Evolutionary conservation across 768 basidiomycete species (phyloP), one percentile per base, ranked within the genome.

Genomic region (Amanita inopinata): DNA sequence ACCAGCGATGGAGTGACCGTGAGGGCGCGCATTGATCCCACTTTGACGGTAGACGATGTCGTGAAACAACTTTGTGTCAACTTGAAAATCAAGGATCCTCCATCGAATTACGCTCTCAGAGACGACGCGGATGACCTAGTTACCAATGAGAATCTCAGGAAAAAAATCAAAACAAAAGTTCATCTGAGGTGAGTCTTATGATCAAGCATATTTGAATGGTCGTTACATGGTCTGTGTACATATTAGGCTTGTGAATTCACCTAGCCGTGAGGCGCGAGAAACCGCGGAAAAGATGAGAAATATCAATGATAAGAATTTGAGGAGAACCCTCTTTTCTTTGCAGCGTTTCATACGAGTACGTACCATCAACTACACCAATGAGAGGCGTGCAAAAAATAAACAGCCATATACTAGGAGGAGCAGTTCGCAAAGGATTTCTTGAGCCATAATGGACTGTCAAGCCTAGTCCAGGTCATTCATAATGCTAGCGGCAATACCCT

Each of bases 121-220:
- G 88, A 92, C 56, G 84, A 88, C 51, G 75, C 70, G 11, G 84
- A 85, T 46, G 86, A 86, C 50, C 61, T 93, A 35, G 81, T 96
- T 12, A 92, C 88, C 19, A 83, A 85, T 53, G 87, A 90, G 49
- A 93, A 92, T 56, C 57, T 96, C 53, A 71, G 78, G 56, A 79
- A 74, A 63, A 85, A 83, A 65, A 86, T 92, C 50, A 83, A 74
- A 61, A 70, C 71, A 30, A 90, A 85, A 59, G 74, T 71, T 36
- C 78, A 83, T 53, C 66, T 92, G 43, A 89, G 80, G 88, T 90
- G 56, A 75, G 61, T 33, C 12, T 1, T 27, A 17, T 38, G 2
- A 15, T 38, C 25, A 1, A 45, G 17, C 9, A n/a, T n/a, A n/a
- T n/a, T n/a, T n/a, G n/a, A n/a, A n/a, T n/a, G n/a, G n/a, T n/a